phyloP scores from a whole-genome alignment of 2,329 filamentous ascomycete genomes.

The Amesomyces nigricolor region DNA sequence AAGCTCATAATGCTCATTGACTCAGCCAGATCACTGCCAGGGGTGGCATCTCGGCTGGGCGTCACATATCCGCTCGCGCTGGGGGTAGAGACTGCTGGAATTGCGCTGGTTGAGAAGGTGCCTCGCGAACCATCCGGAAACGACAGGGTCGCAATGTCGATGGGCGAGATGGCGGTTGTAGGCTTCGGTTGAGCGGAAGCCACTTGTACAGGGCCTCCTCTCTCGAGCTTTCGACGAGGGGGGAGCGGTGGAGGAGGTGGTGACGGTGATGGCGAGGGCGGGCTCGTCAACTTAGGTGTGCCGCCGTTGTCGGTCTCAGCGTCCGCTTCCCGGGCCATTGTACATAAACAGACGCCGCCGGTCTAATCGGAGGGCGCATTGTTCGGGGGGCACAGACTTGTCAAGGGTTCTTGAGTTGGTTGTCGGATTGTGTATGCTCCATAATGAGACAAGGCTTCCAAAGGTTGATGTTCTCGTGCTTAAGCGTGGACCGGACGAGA shows the following conservation, averaged over 20 bases:
- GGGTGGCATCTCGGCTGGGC: conserved; percentile 28
- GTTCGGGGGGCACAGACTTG: conserved; percentile 3
- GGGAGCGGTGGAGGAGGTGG: conserved; percentile 28
- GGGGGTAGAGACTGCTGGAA: conserved; percentile 35
- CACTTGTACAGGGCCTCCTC: conserved; percentile 33
- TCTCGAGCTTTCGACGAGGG: conserved; percentile 26
- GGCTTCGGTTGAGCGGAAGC: conserved; percentile 53
- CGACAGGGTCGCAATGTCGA: conserved; percentile 72
- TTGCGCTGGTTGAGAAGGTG: conserved; percentile 47
- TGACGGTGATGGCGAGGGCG: conserved; percentile 6
- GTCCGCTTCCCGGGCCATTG: conserved; percentile 22
- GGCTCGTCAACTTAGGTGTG: conserved; percentile 18
- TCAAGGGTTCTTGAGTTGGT: not conserved
- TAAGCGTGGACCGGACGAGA: too few species aligned
- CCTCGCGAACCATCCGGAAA: conserved; percentile 65
- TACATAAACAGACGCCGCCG: conserved; percentile 15
- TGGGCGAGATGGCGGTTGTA: conserved; percentile 77
- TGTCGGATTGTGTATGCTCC: not conserved
- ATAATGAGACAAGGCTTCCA: not conserved
- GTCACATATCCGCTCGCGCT: conserved; percentile 38
- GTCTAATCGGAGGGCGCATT: conserved; percentile 18
- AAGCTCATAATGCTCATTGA: conserved; percentile 61
- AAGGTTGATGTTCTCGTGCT: not conserved
- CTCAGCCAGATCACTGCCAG: conserved; percentile 51
- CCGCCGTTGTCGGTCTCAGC: conserved; percentile 11